Conservation (phyloP, 257 asterid species). For the Anisodus tanguticus region DNA sequence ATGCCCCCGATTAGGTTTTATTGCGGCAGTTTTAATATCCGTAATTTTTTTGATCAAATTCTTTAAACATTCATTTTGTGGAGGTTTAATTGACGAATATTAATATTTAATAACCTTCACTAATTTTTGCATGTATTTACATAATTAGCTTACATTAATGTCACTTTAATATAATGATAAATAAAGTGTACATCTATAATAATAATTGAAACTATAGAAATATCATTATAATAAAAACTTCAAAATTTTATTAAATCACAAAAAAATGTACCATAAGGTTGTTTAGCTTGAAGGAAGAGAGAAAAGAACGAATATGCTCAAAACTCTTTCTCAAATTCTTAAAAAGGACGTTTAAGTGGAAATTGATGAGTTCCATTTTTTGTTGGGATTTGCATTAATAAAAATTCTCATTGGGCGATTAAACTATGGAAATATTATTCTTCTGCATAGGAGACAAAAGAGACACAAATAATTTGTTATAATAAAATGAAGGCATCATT, state of each 20-base stretch:
- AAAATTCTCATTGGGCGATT: conserved; percentile 24
- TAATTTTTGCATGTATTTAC: background rate
- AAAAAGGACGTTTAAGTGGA: background rate
- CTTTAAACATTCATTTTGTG: no score
- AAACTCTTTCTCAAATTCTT: background rate
- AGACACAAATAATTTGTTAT: background rate
- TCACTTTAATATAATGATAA: background rate
- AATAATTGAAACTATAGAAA: background rate
- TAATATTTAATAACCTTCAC: no score
- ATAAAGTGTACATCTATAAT: background rate
- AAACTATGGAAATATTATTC: conserved; percentile 23
- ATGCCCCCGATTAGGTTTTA: no score
- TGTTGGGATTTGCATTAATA: background rate
- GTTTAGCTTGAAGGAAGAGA: no score
- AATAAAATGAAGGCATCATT: conserved; percentile 28
- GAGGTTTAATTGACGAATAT: no score
- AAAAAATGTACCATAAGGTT: no score
- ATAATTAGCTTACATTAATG: background rate
- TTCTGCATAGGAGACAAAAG: conserved; percentile 35
- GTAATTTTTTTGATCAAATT: no score
- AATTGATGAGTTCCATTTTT: background rate
- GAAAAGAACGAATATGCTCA: no score
- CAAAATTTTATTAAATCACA: no score
- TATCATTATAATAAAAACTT: no score
- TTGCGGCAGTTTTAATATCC: no score